These are phyloP conservation scores for Chlorociboria aeruginascens DNA, from an alignment of 495 filamentous ascomycete genomes.

Conservation along the genomic window DNA sequence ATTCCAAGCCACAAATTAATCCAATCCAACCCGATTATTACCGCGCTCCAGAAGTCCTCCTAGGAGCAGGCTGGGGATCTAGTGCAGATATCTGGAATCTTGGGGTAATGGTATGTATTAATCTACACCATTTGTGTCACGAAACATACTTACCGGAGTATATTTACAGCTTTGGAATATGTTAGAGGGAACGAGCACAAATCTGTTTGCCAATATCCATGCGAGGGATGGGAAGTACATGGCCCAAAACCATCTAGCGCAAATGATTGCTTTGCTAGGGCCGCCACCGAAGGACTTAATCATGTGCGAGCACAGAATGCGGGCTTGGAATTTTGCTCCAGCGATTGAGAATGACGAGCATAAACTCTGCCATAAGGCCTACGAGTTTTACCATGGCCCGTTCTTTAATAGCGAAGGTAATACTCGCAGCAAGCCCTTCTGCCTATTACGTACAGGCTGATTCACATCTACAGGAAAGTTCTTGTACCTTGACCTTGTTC, in stretches of 20 bases:
- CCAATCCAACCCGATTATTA: constrained; percentile 30
- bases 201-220: constrained; percentile 21
- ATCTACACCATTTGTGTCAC: background rate
- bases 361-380: background rate
- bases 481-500: background rate
- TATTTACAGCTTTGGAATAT: constrained; percentile 16
- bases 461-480: background rate
- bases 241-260: constrained; percentile 10
- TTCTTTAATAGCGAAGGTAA: constrained; percentile 18
- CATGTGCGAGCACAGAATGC: background rate
- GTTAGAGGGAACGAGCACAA: constrained; percentile 4
- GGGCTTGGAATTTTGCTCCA: constrained; percentile 3
- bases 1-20: constrained; percentile 26
- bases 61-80: constrained; percentile 29
- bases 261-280: constrained; percentile 14
- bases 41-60: constrained; percentile 33
- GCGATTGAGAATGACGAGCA: constrained; percentile 2
- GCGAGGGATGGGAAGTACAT: constrained; percentile 2
- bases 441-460: background rate
- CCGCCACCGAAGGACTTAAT: constrained; percentile 12
- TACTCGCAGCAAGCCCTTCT: background rate
- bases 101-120: constrained; percentile 27
- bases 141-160: background rate
- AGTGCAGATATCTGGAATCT: constrained; percentile 33
- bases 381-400: constrained; percentile 7